Conservation (phyloP, 257 asterid species). For the Solanum piurae region DNA sequence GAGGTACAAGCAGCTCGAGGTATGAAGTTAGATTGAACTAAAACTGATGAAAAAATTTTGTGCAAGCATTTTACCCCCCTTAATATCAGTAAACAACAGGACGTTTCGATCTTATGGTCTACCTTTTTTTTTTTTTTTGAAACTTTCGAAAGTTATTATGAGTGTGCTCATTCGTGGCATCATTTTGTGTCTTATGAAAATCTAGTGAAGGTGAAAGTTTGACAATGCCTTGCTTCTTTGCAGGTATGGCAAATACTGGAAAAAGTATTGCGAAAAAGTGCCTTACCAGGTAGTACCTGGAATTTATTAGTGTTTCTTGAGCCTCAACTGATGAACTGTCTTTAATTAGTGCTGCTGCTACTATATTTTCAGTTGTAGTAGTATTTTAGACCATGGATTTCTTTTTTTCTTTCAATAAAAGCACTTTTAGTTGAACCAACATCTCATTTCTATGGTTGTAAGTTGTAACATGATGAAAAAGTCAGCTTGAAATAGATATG, state of each 20-base stretch:
- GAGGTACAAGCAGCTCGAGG: neutral
- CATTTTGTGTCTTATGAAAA: neutral
- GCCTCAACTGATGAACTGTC: neutral
- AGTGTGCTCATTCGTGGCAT: neutral
- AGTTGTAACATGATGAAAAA: neutral
- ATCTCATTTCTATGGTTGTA: neutral
- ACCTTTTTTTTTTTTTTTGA: neutral
- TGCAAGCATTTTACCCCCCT: neutral
- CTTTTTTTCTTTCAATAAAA: neutral
- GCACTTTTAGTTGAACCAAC: neutral
- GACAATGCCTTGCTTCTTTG: slow-evolving; percentile 2
- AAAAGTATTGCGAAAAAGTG: slow-evolving; percentile 79
- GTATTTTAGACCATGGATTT: neutral
- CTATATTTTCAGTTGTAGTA: neutral
- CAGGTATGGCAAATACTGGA: slow-evolving; percentile 97
- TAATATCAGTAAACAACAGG: neutral
- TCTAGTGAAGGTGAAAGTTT: neutral
- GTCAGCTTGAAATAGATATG: neutral
- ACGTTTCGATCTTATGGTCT: neutral
- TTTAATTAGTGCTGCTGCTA: neutral
- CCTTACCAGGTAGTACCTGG: slow-evolving; percentile 69
- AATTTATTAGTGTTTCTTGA: slow-evolving; percentile 36
- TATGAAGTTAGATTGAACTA: neutral
- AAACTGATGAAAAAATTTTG: neutral
- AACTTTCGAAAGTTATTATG: neutral